These are phyloP conservation scores for Withania somnifera DNA, from an alignment of 305 asterid genomes.

Conservation along the genomic window DNA sequence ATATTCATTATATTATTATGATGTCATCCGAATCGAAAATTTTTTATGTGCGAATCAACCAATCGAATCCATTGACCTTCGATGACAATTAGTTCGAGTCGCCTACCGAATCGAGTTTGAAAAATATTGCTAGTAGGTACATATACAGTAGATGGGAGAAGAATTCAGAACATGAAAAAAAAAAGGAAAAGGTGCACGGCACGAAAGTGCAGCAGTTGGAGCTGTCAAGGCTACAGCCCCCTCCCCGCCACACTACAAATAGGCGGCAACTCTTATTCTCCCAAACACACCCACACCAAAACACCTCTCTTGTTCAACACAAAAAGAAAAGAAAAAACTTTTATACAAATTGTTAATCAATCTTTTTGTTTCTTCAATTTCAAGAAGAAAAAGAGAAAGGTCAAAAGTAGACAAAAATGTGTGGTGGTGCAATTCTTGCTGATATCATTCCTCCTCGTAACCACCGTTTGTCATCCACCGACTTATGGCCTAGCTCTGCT, in stretches of 20 bases:
- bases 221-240: background rate
- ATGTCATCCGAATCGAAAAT: too few relatives aligned
- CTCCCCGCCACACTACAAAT: background rate
- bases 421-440: constrained; percentile 66
- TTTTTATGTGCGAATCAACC: too few relatives aligned
- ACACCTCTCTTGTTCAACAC: background rate
- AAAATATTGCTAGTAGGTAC: background rate
- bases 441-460: constrained; percentile 35
- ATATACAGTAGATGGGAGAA: background rate
- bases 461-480: constrained; percentile 24
- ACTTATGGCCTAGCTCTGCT: constrained; percentile 39
- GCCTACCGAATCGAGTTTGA: too few relatives aligned
- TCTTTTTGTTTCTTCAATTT: background rate
- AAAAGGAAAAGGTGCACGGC: too few relatives aligned
- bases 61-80: too few relatives aligned
- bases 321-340: too few relatives aligned
- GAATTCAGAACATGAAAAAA: background rate
- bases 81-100: too few relatives aligned
- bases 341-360: background rate
- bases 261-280: background rate
- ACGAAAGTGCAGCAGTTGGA: background rate
- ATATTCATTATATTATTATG: too few relatives aligned
- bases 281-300: background rate
- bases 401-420: constrained; percentile 23
- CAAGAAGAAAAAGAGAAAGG: background rate